phyloP scores from a whole-genome alignment of 371 early-diverging fungal species.

The Dinochytrium kinnereticum region DNA sequence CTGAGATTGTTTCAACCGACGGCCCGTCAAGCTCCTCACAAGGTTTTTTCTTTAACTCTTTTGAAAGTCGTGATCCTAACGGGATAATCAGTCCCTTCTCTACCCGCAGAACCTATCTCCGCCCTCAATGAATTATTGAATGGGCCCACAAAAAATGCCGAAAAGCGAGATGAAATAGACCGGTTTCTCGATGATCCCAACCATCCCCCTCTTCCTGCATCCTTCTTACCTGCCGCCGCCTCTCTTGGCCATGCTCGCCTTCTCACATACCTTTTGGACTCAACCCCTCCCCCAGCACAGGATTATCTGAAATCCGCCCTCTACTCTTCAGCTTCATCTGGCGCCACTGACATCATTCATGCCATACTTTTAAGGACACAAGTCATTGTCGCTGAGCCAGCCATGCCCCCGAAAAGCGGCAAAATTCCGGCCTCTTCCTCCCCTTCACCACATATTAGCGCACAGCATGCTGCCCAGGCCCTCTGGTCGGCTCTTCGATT shows the following conservation, averaged over 20 bases:
- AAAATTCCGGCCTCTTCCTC: neutral
- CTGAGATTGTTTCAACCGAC: slow-evolving; percentile 3
- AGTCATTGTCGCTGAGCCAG: neutral
- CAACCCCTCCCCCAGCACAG: neutral
- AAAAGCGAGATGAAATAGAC: too few species aligned
- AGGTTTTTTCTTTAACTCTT: neutral
- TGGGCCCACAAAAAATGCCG: too few species aligned
- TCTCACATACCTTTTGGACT: neutral
- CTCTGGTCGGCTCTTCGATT: neutral
- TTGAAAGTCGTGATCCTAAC: too few species aligned
- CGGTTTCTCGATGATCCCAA: too few species aligned
- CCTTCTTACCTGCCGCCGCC: too few species aligned
- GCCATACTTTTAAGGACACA: neutral
- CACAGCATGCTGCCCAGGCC: neutral
- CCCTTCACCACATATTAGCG: neutral
- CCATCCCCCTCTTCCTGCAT: too few species aligned
- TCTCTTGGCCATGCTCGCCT: neutral
- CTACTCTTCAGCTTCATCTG: neutral
- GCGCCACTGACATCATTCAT: neutral
- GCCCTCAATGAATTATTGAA: too few species aligned
- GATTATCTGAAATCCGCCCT: neutral
- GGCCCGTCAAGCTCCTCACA: neutral
- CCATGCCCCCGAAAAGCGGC: neutral
- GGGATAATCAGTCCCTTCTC: too few species aligned
- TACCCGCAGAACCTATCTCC: too few species aligned